Conservation (phyloP, 495 filamentous ascomycete species). For the Entonaema liquescens region DNA sequence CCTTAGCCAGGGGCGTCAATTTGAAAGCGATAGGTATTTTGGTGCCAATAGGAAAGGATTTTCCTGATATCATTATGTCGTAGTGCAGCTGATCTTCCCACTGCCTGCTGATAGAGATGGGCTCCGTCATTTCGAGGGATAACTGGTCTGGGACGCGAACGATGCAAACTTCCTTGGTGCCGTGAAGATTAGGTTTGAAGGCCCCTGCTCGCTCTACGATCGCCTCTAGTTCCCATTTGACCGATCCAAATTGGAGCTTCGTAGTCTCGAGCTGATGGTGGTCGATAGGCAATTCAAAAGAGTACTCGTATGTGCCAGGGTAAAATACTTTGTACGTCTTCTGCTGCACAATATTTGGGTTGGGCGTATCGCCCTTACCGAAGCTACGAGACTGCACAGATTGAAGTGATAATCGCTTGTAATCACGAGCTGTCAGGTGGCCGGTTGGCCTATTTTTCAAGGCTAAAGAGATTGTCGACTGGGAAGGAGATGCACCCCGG, state of each 20-base stretch:
- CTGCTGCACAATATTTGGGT: slow-evolving; percentile 70
- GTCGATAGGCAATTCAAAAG: slow-evolving; percentile 94
- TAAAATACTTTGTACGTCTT: slow-evolving; percentile 91
- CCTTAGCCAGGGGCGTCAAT: slow-evolving; percentile 93
- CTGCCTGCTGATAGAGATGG: slow-evolving; percentile 94
- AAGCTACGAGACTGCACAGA: slow-evolving; percentile 87
- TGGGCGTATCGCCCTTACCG: slow-evolving; percentile 75
- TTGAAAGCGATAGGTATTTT: slow-evolving; percentile 98
- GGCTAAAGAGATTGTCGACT: slow-evolving; percentile 40
- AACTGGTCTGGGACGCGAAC: slow-evolving; percentile 90
- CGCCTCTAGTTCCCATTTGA: slow-evolving; percentile 90
- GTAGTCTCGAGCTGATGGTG: slow-evolving; percentile 92
- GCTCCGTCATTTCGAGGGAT: slow-evolving; percentile 92
- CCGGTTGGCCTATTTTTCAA: slow-evolving; percentile 35
- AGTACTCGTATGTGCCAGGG: slow-evolving; percentile 92
- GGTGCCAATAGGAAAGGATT: slow-evolving; percentile 93
- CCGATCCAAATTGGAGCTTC: slow-evolving; percentile 84
- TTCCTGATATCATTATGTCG: slow-evolving; percentile 98
- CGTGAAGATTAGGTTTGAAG: slow-evolving; percentile 89
- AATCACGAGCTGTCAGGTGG: slow-evolving; percentile 57
- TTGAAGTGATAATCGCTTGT: slow-evolving; percentile 76
- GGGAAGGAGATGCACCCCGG: slow-evolving; percentile 22
- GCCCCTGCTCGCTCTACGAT: slow-evolving; percentile 88
- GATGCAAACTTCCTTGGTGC: slow-evolving; percentile 82
- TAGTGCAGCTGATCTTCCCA: slow-evolving; percentile 99